Evolutionary conservation across 352 stramenopile genomes (phyloP).

Genomic region (Phytophthora sansomeana): DNA sequence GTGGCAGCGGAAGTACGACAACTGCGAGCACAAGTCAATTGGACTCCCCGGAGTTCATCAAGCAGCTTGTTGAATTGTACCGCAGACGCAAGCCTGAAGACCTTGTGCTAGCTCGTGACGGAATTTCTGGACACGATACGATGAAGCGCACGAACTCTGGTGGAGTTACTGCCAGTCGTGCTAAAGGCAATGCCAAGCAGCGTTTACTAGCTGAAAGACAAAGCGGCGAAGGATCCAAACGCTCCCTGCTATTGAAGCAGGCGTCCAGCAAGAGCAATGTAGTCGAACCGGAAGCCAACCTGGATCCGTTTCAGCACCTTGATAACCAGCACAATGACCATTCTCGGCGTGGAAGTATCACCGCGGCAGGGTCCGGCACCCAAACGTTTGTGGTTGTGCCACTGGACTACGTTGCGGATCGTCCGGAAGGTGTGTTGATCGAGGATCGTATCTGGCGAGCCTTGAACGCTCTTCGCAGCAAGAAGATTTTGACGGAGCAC

Average conservation of each 20-base stretch:
- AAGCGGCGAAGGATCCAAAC: slow-evolving; percentile 39
- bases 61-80: slow-evolving; percentile 79
- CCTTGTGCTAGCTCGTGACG: slow-evolving; percentile 24
- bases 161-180: slow-evolving; percentile 13
- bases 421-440: slow-evolving; percentile 65
- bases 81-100: slow-evolving; percentile 77
- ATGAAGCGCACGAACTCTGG: slow-evolving; percentile 25
- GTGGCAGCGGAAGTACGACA: slow-evolving; percentile 21
- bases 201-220: slow-evolving; percentile 51
- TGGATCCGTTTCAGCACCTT: slow-evolving; percentile 80
- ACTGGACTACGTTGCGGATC: slow-evolving; percentile 77
- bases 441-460: slow-evolving; percentile 75
- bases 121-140: slow-evolving; percentile 4
- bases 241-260: slow-evolving; percentile 39
- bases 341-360: slow-evolving; percentile 8
- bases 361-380: slow-evolving; percentile 1
- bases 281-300: slow-evolving; percentile 49
- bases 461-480: slow-evolving; percentile 65
- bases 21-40: slow-evolving; percentile 30
- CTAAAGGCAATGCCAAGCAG: slow-evolving; percentile 52
- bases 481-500: slow-evolving; percentile 75
- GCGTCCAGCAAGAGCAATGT: slow-evolving; percentile 30
- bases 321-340: slow-evolving; percentile 48
- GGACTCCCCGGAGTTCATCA: slow-evolving; percentile 67
- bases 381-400: slow-evolving; percentile 53